A percentile compares a stretch with the other conserved stretches of the same genome.
Conservation (phyloP, 106 monocot species). For the Acanthochlamys bracteata region DNA sequence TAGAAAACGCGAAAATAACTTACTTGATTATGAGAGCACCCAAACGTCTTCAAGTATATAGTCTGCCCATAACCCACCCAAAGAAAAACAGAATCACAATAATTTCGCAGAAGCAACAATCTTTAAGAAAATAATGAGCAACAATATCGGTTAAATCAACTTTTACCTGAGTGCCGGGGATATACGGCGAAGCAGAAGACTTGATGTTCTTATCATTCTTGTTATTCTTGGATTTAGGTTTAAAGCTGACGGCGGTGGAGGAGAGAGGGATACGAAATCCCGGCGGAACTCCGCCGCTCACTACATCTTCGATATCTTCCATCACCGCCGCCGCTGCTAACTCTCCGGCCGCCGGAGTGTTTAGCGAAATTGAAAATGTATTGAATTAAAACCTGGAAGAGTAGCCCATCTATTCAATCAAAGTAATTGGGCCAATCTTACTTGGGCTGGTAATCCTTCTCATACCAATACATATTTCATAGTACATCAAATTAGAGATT, state of each 20-base stretch:
- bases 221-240: too few relatives aligned
- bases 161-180: background rate
- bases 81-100: background rate
- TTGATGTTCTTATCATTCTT: background rate
- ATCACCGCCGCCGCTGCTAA: conserved; percentile 10
- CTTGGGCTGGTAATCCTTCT: too few relatives aligned
- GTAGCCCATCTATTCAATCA: too few relatives aligned
- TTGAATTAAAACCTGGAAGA: too few relatives aligned
- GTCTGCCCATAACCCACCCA: conserved; percentile 43
- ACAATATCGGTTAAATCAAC: background rate
- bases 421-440: too few relatives aligned
- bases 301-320: conserved; percentile 91
- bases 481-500: too few relatives aligned
- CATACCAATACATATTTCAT: too few relatives aligned
- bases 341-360: background rate
- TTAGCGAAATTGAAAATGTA: too few relatives aligned
- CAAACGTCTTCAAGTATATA: conserved; percentile 96
- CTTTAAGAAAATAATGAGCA: background rate
- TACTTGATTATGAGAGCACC: conserved; percentile 98
- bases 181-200: background rate
- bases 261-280: conserved; percentile 61
- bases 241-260: conserved; percentile 20
- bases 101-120: background rate
- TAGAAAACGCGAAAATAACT: background rate
- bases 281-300: conserved; percentile 52